A percentile compares a stretch with the other conserved stretches of the same genome.
Evolutionary conservation across 2,329 filamentous ascomycete species (phyloP).

Genomic region (Kalmusia sp.): DNA sequence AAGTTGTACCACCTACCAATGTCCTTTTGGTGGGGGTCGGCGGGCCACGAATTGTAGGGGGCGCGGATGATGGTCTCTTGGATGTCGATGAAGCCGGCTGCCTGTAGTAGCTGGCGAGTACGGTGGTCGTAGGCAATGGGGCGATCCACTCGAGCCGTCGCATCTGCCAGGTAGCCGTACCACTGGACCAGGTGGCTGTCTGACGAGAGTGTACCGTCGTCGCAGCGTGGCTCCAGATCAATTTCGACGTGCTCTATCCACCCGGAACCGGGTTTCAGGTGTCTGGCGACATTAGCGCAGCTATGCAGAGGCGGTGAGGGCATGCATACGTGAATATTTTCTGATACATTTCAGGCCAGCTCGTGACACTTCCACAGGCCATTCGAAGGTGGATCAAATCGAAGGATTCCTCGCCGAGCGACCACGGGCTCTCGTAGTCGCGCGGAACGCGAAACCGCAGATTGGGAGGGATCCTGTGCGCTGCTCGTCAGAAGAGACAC

Average conservation of each 20-base stretch:
- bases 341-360: constrained; percentile 77
- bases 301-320: constrained; percentile 2
- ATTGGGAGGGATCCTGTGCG: constrained; percentile 72
- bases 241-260: constrained; percentile 89
- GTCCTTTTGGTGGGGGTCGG: constrained; percentile 68
- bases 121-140: constrained; percentile 71
- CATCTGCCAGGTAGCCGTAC: constrained; percentile 72
- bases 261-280: constrained; percentile 77
- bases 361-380: constrained; percentile 77
- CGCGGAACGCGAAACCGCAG: constrained; percentile 70
- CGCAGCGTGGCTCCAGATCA: constrained; percentile 77
- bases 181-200: constrained; percentile 70
- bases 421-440: constrained; percentile 82
- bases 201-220: constrained; percentile 67
- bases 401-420: constrained; percentile 70
- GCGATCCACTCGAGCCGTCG: constrained; percentile 70
- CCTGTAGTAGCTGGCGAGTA: constrained; percentile 67
- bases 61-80: constrained; percentile 72
- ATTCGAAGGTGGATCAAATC: constrained; percentile 86
- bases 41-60: constrained; percentile 77
- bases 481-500: constrained; percentile 37
- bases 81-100: constrained; percentile 81
- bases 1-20: constrained; percentile 86
- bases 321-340: constrained; percentile 68
- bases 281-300: constrained; percentile 57